A percentile compares a stretch with the other conserved stretches of the same genome.
These are phyloP conservation scores for Rheum nobile DNA, from an alignment of 148 eudicot species.

Conservation along the genomic window DNA sequence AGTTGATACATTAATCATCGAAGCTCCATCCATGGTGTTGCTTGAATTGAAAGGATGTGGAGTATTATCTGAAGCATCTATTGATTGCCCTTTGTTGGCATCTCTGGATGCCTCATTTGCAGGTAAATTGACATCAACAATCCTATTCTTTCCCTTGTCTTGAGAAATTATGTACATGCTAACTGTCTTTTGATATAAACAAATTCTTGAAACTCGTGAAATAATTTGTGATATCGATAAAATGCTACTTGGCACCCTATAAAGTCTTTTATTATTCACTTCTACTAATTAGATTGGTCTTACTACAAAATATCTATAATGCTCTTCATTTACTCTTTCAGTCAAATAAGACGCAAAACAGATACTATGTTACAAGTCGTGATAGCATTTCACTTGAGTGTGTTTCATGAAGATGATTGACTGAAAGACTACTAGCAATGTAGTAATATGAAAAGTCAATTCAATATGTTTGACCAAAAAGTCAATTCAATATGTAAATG, in stretches of 20 bases:
- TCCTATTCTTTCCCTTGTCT: neutral
- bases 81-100: conserved; percentile 64
- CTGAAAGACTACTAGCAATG: neutral
- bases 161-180: neutral
- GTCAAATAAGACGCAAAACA: neutral
- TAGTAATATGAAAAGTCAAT: neutral
- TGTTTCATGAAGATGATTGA: neutral
- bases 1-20: conserved; percentile 52
- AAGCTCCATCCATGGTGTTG: conserved; percentile 67
- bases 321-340: neutral
- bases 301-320: neutral
- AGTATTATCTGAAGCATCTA: conserved; percentile 72
- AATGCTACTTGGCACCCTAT: neutral
- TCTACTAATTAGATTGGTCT: neutral
- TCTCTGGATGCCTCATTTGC: conserved; percentile 94
- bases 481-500: neutral
- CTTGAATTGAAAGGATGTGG: conserved; percentile 98
- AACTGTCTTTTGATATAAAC: neutral
- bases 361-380: neutral
- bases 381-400: neutral
- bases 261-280: neutral
- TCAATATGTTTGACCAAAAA: no score
- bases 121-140: conserved; percentile 32
- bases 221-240: neutral
- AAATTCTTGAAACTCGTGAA: neutral